Evolutionary conservation across 169 alveolate species (phyloP).

Genomic region (Miamiensis avidus): DNA sequence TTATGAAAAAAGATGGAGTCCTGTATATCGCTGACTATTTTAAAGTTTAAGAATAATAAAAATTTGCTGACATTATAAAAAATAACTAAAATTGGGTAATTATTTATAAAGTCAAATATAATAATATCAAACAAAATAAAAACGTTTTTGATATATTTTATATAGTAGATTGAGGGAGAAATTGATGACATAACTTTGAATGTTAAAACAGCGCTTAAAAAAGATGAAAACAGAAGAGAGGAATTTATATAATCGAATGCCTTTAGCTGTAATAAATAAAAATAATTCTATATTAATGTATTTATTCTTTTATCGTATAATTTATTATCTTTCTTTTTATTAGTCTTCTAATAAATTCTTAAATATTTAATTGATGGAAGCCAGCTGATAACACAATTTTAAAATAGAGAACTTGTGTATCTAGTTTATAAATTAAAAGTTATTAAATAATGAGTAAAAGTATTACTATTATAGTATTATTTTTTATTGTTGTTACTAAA

Average conservation of each 20-base stretch:
- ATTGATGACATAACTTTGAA: slow-evolving; percentile 41
- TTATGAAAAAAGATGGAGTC: slow-evolving; percentile 54
- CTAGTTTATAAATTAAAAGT: not conserved
- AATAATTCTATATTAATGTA: no score
- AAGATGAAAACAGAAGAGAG: slow-evolving; percentile 45
- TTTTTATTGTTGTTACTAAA: no score
- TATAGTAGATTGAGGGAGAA: slow-evolving; percentile 6
- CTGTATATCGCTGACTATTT: slow-evolving; percentile 67
- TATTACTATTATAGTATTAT: no score
- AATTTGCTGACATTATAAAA: slow-evolving; percentile 9
- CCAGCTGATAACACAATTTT: no score
- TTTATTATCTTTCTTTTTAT: no score
- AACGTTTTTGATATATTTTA: no score
- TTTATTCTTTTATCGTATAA: no score
- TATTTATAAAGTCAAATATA: no score
- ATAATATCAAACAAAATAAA: not conserved
- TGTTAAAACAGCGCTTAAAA: slow-evolving; percentile 28
- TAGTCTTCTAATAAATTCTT: no score
- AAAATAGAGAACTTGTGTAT: not conserved
- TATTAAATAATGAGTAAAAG: no score
- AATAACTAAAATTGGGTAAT: not conserved
- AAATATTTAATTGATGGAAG: not conserved
- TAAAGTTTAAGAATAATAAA: slow-evolving; percentile 37
- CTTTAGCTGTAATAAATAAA: slow-evolving; percentile 4
- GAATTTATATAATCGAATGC: slow-evolving; percentile 29